A percentile compares a stretch with the other conserved stretches of the same genome.
These are phyloP conservation scores for Neurospora sp. DNA, from an alignment of 495 filamentous ascomycete species.

Conservation along the genomic window DNA sequence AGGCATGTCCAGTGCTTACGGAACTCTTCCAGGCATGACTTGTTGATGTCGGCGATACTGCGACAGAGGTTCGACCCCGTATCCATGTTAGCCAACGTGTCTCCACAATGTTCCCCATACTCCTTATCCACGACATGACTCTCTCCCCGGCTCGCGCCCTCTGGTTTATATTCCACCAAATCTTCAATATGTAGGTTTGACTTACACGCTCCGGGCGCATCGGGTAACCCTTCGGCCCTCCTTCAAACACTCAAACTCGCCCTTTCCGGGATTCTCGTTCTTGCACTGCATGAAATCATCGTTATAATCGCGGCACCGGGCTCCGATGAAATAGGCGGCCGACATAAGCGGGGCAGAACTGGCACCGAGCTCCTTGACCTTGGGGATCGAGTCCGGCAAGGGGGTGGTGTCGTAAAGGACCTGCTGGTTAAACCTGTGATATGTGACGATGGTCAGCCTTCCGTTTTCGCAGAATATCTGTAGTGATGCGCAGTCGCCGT, in stretches of 20 bases:
- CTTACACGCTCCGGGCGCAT: slow-evolving; percentile 93
- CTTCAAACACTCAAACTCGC: slow-evolving; percentile 89
- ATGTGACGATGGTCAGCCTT: slow-evolving; percentile 13
- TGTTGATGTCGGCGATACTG: slow-evolving; percentile 93
- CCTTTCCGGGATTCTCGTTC: slow-evolving; percentile 73
- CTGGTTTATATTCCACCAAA: background rate
- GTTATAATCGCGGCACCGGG: slow-evolving; percentile 87
- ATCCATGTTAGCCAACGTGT: background rate
- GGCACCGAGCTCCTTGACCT: slow-evolving; percentile 81
- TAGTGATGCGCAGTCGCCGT: background rate
- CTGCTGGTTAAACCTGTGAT: slow-evolving; percentile 77
- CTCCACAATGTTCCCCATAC: background rate
- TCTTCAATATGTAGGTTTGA: slow-evolving; percentile 12
- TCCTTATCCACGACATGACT: background rate
- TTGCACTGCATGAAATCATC: slow-evolving; percentile 99
- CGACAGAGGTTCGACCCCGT: background rate
- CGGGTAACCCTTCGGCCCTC: slow-evolving; percentile 93
- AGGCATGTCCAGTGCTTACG: slow-evolving; percentile 88
- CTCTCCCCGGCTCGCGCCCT: background rate
- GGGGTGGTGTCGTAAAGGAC: slow-evolving; percentile 93
- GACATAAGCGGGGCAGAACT: slow-evolving; percentile 85
- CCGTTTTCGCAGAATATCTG: background rate
- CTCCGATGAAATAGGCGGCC: slow-evolving; percentile 95
- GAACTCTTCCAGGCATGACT: slow-evolving; percentile 83
- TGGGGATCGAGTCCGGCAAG: slow-evolving; percentile 80